Evolutionary conservation across 371 early-diverging fungal genomes (phyloP), one percentile per base, ranked within the genome.

Genomic region (Mucor mucedo): DNA sequence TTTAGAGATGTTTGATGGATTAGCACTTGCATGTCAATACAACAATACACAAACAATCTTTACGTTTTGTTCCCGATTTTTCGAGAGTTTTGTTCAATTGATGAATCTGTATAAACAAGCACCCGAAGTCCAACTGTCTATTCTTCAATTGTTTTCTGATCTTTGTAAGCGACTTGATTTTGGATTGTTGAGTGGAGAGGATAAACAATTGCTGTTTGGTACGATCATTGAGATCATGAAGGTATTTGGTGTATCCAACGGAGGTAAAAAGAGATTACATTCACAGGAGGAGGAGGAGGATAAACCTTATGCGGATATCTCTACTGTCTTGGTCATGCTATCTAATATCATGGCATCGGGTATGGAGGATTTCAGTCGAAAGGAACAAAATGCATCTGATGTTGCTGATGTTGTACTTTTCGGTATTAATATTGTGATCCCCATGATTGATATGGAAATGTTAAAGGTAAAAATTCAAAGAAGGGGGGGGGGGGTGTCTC

Each of bases 1-100:
- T 4, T 61, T 91, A 55, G 92, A 93, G 82, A 86, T 93, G 89
- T 88, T 89, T 72, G 87, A 87, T 65, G 93, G 93, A 35, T 72
- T 93, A 8, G 91, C 91, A n/a, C 68, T 89, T 28, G 87, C 91
- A 5, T 78, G 85, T 38, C 85, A 91, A 60, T 84, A 78, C 62
- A 76, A 70, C 55, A 93, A 89, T 58, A 86, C 87, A 11, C 77
- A 68, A 27, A 71, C 72, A 39, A 86, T 91, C 47, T 90, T 85
- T 64, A 42, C 58, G 2, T 84, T 86, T 32, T 86, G 80, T 56
- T 68, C 86, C 2, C 72, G 80, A n/a, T 87, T 86, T 67, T 88
- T 91, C 58, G 84, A 84, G 30, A 81, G 84, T 38, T 84, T 93
- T 66, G 71, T 87, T 11, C 78, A 85, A 52, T 68, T 93, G 35